Base-by-base conservation (phyloP, 2,329 filamentous ascomycete species). In the Bipolaris gigantea region DNA sequence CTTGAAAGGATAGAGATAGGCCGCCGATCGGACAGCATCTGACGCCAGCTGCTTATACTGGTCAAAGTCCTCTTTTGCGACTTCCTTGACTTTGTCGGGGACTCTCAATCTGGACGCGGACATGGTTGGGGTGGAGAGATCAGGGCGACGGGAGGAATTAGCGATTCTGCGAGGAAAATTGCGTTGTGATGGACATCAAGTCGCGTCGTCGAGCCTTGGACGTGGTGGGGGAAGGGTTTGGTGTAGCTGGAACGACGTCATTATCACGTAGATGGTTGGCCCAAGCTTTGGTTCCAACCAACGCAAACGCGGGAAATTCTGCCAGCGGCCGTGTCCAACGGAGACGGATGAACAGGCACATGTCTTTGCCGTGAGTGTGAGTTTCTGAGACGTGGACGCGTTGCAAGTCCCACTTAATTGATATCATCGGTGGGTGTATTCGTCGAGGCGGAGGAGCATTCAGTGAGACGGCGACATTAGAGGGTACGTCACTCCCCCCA, bases 1-100 rank as follows among this genome's bases (percentile, higher is more conserved):
- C 73, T 84, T 92, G 75, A 97, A 81, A 23, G 93, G 93, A 75
- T 96, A 97, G 59, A 95, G 75, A 71, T 94, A 96, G 21, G 92
- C 85, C 45, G 86, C 85, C 60, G 91, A 96, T 64, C 81, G 85
- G 47, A 86, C 84, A 30, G 90, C 89, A 66, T 90, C 85, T 36
- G 81, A 76, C 38, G 90, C 81, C 34, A 92, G 79, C 15, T 75
- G 75, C 62, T 80, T 85, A 50, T 89, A 83, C 59, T 86, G 85
- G 56, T 84, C 80, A 52, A 87, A 86, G 69, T 97, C 92, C 61
- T 92, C 86, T 59, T 84, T 70, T 16, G 82, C 82, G 21, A 83
- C 80, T 48, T 82, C 76, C 70, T 82, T 84, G 67, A 87, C 74
- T 69, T 76, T 81, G 53, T 83, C 79, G 3, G 74, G 70, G 64